These are phyloP conservation scores for Castanopsis chinensis DNA, from an alignment of 306 rosid species.

Conservation along the genomic window DNA sequence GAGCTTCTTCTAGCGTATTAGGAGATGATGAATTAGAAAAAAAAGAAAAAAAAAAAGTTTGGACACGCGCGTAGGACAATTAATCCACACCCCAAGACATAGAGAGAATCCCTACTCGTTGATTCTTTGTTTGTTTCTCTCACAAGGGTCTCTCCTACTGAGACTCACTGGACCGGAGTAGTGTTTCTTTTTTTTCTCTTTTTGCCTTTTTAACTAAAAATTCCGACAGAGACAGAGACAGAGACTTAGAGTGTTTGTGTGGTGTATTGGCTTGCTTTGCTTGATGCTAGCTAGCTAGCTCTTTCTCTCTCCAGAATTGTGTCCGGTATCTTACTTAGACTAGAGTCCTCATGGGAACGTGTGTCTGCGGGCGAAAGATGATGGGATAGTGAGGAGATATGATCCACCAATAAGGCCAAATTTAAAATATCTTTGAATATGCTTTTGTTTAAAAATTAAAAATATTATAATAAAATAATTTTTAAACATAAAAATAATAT, in stretches of 20 bases:
- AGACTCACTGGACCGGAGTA: neutral
- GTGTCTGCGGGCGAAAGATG: slow-evolving; percentile 29
- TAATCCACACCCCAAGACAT: slow-evolving; percentile 27
- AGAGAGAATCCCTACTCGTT: slow-evolving; percentile 13
- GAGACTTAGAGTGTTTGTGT: neutral
- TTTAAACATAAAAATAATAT: too few relatives aligned
- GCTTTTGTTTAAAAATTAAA: too few relatives aligned
- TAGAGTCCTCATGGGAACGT: slow-evolving; percentile 28
- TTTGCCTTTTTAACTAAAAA: neutral
- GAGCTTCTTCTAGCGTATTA: neutral
- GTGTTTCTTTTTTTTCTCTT: neutral
- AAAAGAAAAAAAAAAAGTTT: neutral
- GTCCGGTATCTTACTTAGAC: neutral
- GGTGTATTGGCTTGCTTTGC: too few relatives aligned
- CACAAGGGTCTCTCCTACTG: neutral
- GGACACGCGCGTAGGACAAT: neutral
- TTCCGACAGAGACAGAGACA: neutral
- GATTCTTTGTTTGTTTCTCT: slow-evolving; percentile 17
- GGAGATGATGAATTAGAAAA: neutral
- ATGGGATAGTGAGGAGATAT: slow-evolving; percentile 40
- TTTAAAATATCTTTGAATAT: neutral
- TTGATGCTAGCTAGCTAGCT: too few relatives aligned
- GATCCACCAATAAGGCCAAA: slow-evolving; percentile 11
- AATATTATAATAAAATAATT: too few relatives aligned
- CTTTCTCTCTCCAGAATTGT: neutral